Evolutionary conservation across 2,329 filamentous ascomycete genomes (phyloP).

Genomic region (Pestalotiopsis sp.): DNA sequence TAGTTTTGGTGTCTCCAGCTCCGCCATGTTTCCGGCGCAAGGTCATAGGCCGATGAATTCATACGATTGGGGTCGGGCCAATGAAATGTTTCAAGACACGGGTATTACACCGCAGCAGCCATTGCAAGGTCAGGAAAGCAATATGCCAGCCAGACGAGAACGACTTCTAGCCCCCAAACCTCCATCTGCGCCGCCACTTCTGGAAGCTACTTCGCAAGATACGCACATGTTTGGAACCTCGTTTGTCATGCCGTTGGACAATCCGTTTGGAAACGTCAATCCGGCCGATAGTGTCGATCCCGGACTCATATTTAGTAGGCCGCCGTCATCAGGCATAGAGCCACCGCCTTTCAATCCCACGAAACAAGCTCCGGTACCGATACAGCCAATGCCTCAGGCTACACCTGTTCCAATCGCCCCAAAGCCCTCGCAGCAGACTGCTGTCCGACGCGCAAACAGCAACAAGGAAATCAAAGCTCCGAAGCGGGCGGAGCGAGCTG

Average conservation of each 20-base stretch:
- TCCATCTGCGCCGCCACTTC: slow-evolving; percentile 32
- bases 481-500: slow-evolving; percentile 41
- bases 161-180: slow-evolving; percentile 53
- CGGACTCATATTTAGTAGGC: slow-evolving; percentile 56
- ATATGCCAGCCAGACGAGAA: slow-evolving; percentile 40
- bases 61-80: slow-evolving; percentile 57
- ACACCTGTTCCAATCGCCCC: slow-evolving; percentile 26
- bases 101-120: slow-evolving; percentile 30
- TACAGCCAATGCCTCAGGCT: slow-evolving; percentile 28
- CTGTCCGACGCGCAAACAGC: slow-evolving; percentile 46
- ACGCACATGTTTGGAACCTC: slow-evolving; percentile 39
- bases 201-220: slow-evolving; percentile 36
- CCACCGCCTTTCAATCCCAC: slow-evolving; percentile 33
- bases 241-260: slow-evolving; percentile 46
- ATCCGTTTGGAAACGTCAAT: slow-evolving; percentile 50
- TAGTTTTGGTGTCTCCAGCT: slow-evolving; percentile 50
- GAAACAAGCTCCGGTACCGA: slow-evolving; percentile 26
- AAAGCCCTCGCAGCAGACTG: slow-evolving; percentile 31
- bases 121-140: slow-evolving; percentile 37
- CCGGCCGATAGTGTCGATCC: slow-evolving; percentile 56
- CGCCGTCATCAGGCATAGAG: slow-evolving; percentile 48
- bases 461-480: slow-evolving; percentile 42
- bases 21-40: slow-evolving; percentile 43
- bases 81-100: slow-evolving; percentile 55
- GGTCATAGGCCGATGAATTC: slow-evolving; percentile 50